phyloP scores from a whole-genome alignment of 129 eudicot genomes.

The Smallanthus sonchifolius region DNA sequence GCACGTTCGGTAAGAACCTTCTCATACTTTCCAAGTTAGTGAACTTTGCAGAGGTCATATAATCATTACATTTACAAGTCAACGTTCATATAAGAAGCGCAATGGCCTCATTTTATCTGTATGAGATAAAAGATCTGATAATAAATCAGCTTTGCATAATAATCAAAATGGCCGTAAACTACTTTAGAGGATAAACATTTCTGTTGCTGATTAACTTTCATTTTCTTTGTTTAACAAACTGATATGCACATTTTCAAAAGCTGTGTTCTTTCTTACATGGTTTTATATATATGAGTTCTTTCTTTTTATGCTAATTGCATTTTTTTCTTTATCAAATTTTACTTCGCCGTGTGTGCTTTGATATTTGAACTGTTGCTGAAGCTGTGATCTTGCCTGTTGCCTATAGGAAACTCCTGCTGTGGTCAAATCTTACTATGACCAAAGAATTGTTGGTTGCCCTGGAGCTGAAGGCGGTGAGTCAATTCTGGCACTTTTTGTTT shows the following conservation, averaged over 20 bases:
- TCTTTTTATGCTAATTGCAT: neutral
- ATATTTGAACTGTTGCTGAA: conserved; percentile 3
- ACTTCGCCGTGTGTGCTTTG: neutral
- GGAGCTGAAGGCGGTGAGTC: conserved; percentile 90
- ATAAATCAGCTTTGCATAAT: neutral
- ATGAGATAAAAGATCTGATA: neutral
- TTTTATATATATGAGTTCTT: neutral
- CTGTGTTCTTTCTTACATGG: neutral
- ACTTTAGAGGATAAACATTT: neutral
- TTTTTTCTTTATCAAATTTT: neutral
- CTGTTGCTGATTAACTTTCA: neutral
- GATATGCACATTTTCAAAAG: neutral
- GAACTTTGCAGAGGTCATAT: neutral
- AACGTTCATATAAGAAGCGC: neutral
- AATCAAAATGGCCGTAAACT: neutral
- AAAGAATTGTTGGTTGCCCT: conserved; percentile 92
- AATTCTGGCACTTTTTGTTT: neutral
- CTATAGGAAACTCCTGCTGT: conserved; percentile 83
- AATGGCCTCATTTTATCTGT: neutral
- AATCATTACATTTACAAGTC: neutral
- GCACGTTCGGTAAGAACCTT: neutral
- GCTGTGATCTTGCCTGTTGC: conserved; percentile 13
- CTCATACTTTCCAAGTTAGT: neutral
- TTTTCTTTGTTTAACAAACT: neutral
- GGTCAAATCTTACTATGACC: conserved; percentile 70